Base-by-base conservation (phyloP, 2,329 filamentous ascomycete genomes). In the Mycocentrospora acerina region DNA sequence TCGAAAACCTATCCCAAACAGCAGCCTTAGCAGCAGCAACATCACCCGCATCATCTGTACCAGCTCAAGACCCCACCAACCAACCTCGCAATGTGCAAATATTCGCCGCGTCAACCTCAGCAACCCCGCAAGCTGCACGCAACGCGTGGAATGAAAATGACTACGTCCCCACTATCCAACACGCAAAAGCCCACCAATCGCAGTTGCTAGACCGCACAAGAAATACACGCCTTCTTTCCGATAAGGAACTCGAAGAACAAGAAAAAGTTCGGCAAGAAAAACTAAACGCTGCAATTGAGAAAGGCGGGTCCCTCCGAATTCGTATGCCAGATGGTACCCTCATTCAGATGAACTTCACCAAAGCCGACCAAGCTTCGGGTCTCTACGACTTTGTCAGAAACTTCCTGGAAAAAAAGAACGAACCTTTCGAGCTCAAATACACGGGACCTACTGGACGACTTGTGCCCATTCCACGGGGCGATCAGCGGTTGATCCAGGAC, bases 311-410 rank as follows among this genome's bases (percentile, higher is more conserved):
- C 18, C 76, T 97, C 48, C 89, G 87, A 49, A 79, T 96, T 32
- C 85, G 90, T 17, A 90, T 96, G 54, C 91, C 91, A 0, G 90
- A 97, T 62, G 87, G 90, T 53, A 86, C 83, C 40, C 82, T 84
- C 36, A 81, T 90, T 22, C 81, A 89, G 35, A 84, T 84, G 70
- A 78, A 76, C n/a, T 82, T 94, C 51, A 77, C 75, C 2, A 80
- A 81, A 14, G 64, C 73, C 1, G 84, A 90, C 36, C 89, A 86
- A 0, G 86, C 84, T 1, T 74, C 77, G 3, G 78, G 80, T 34
- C 72, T 98, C 2, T 89, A 97, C 68, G 72, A 75, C 11, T 88
- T 86, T 48, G 87, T 95, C 13, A 76, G 82, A 35, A 74, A 74
- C 29, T 81, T 91, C 45, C 83, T 98, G 65, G 78, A 81, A 2